Percentiles rank a stretch among this genome's conserved stretches.
These are phyloP conservation scores for Massarina eburnea DNA, from an alignment of 2,329 filamentous ascomycete species.

Conservation along the genomic window DNA sequence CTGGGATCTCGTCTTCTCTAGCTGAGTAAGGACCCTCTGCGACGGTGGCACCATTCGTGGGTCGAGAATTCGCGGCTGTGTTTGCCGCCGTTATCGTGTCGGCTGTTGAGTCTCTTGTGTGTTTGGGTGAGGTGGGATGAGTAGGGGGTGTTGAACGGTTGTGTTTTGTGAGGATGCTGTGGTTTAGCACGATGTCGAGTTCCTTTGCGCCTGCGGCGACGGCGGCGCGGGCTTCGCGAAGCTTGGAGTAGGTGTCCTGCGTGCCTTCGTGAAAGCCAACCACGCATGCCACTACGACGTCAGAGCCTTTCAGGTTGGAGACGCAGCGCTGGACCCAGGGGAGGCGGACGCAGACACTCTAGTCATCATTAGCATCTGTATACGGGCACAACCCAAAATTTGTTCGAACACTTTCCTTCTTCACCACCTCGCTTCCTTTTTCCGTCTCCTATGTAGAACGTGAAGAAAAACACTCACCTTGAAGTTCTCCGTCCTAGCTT, in stretches of 20 bases:
- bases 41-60: conserved; percentile 8
- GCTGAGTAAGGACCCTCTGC: conserved; percentile 20
- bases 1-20: conserved; percentile 28
- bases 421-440: background rate
- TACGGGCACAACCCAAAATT: background rate
- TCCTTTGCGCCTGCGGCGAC: conserved; percentile 56
- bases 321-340: conserved; percentile 55
- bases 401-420: background rate
- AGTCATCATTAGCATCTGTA: conserved; percentile 23
- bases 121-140: background rate
- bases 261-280: conserved; percentile 64
- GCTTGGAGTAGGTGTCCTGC: conserved; percentile 53
- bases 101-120: conserved; percentile 27
- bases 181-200: conserved; percentile 63
- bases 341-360: conserved; percentile 60
- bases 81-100: conserved; percentile 39
- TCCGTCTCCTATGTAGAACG: background rate
- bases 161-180: conserved; percentile 46
- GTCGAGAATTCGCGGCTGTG: conserved; percentile 27
- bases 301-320: conserved; percentile 50
- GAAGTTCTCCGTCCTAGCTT: conserved; percentile 53
- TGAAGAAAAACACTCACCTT: conserved; percentile 38
- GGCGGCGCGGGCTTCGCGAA: conserved; percentile 54
- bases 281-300: conserved; percentile 58
- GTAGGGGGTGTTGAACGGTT: conserved; percentile 14